Conservation (phyloP, 2,329 filamentous ascomycete species). For the Verticillium isaacii region DNA sequence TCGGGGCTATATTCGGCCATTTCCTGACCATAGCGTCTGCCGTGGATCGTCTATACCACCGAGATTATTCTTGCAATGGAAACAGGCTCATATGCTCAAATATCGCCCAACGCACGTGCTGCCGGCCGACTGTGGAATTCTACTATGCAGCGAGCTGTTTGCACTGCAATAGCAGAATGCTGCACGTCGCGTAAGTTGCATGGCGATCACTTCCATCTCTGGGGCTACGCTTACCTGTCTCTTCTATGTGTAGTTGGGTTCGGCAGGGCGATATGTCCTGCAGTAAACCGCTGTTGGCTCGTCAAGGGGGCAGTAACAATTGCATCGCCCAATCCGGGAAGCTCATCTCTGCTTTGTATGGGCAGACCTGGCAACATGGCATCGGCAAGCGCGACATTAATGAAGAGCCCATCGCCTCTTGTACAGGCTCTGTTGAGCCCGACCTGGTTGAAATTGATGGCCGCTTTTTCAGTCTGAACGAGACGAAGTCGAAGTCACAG, state of each 20-base stretch:
- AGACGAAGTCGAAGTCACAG: not conserved
- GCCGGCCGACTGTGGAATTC: not conserved
- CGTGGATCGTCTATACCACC: not conserved
- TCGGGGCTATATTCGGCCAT: not conserved
- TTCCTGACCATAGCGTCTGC: not conserved
- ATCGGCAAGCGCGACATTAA: not conserved
- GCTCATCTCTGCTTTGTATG: not conserved
- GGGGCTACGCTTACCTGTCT: too few species aligned
- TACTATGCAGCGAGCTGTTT: not conserved
- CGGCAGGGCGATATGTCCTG: not conserved
- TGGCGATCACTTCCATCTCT: not conserved
- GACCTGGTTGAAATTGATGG: slow-evolving; percentile 1
- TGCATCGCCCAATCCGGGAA: not conserved
- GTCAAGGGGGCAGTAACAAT: not conserved
- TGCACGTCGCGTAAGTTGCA: not conserved
- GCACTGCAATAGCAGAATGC: not conserved
- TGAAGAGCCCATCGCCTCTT: not conserved
- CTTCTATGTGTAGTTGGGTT: not conserved
- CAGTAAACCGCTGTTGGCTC: not conserved
- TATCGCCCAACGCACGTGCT: not conserved
- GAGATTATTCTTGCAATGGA: not conserved
- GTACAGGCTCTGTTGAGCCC: not conserved
- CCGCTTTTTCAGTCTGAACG: not conserved
- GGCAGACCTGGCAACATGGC: not conserved
- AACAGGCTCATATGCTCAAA: not conserved